Evolutionary conservation across 495 filamentous ascomycete genomes (phyloP), one percentile per base, ranked within the genome.

Genomic region (Oidiodendron maius): DNA sequence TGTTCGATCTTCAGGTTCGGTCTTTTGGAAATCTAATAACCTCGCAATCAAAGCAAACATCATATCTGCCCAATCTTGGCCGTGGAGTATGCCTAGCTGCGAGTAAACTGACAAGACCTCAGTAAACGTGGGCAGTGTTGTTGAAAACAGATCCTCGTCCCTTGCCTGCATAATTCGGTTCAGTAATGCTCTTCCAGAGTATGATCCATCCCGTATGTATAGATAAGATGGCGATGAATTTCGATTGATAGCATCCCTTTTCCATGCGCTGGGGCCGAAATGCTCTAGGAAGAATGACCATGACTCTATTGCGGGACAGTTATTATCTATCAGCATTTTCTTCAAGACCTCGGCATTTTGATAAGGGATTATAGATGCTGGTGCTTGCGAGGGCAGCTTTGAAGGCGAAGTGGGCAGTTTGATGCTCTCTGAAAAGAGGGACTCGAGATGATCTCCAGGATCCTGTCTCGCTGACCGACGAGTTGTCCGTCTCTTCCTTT

Each of bases 231-330:
- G 53, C 6, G 30, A 6, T 17, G 41, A 34, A 3, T 20, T 46
- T 32, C 26, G 36, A 32, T 44, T 35, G 16, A 22, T 40, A n/a
- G 44, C 22, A 18, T 18, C 35, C 13, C 25, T 21, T 9, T 9
- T 48, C 50, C 28, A 39, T 8, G 21, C 20, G 16, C 52, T 43
- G 3, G 50, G 48, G n/a, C 52, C 49, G 35, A 58, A 56, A n/a
- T 62, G 57, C 16, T 64, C 48, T 11, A 64, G 58, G 48, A 75
- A 72, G 40, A 64, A 68, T 6, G 42, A 15, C 53, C 65, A 77
- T 11, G 69, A 59, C 1, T 65, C 59, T 10, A 47, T 26, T 6
- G 54, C 44, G 1, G 65, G 44, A 13, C 41, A 28, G 32, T 54
- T 55, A 3, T 46, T 51, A 1, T 61, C 53, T 15, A 15, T 11